Base-by-base conservation (phyloP, 179 eudicot species). In the Drosera spatulata region DNA sequence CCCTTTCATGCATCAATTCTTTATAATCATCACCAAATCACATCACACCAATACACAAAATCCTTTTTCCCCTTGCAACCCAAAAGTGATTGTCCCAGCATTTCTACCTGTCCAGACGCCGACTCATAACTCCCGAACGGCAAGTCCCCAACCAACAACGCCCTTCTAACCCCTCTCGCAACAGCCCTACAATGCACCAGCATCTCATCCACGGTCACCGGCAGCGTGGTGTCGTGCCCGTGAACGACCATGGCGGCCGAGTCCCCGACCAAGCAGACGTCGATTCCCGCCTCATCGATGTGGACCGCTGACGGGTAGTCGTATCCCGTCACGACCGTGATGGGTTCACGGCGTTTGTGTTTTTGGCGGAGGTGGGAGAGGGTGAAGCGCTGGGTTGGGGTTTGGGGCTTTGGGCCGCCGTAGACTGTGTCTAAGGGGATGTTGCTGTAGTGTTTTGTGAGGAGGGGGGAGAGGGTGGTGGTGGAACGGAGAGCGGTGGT, bases 171-270 rank as follows among this genome's bases (percentile, higher is more conserved):
- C 2, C 98, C 98, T 15, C 96, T 82, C 12, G 98, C 87, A 59
- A 91, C 96, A 46, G 98, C 71, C 2, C 96, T 82, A 56, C 96
- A 91, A 42, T 91, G 98, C 10, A 91, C 89, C 7, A 91, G 84
- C 95, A 91, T 91, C 60, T 91, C 95, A 11, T 89, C 93, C 0
- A 91, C 48, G 7, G 86, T 74, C 15, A 91, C 78, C 0, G 98
- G 98, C 61, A 91, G 57, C 2, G 96, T 86, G 22, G 98, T 91
- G 60, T 88, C 98, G 44, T 88, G 74, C 8, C 95, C 96, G 55
- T 91, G 96, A 2, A 91, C 95, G 5, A 91, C 96, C 98, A 91
- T 91, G 64, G 93, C 73, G 3, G 96, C 93, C 0, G 98, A 91
- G 57, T 91, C 98, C 0, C 98, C 98, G 7, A 86, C 96, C 7